Percentiles rank a stretch among this genome's conserved stretches.
Evolutionary conservation across 768 basidiomycete genomes (phyloP).

Genomic region (Boletus huronensis): DNA sequence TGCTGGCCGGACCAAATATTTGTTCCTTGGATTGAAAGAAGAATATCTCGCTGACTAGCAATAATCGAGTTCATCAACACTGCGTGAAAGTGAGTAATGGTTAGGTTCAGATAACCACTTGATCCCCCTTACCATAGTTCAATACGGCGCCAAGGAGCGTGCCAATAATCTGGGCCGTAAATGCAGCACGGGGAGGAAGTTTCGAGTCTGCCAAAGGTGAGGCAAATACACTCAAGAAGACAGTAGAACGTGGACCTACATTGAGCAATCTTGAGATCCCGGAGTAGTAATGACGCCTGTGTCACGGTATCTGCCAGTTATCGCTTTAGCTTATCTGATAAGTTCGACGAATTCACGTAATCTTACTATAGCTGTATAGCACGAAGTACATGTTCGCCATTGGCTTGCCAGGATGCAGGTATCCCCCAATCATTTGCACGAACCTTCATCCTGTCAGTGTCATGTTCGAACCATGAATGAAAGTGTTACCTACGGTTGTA

Average conservation of each 20-base stretch:
- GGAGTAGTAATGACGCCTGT: slow-evolving; percentile 50
- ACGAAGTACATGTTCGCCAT: slow-evolving; percentile 44
- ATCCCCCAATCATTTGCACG: slow-evolving; percentile 38
- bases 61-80: slow-evolving; percentile 57
- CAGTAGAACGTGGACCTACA: slow-evolving; percentile 7
- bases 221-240: slow-evolving; percentile 37
- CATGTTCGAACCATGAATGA: background rate
- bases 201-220: slow-evolving; percentile 41
- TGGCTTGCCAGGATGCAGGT: slow-evolving; percentile 36
- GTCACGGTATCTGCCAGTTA: slow-evolving; percentile 44
- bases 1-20: slow-evolving; percentile 33
- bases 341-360: slow-evolving; percentile 16
- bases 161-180: slow-evolving; percentile 52
- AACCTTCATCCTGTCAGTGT: slow-evolving; percentile 18
- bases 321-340: slow-evolving; percentile 36
- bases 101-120: slow-evolving; percentile 36
- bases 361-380: slow-evolving; percentile 47
- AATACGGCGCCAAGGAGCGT: slow-evolving; percentile 29
- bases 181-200: slow-evolving; percentile 64
- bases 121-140: slow-evolving; percentile 53
- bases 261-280: slow-evolving; percentile 50
- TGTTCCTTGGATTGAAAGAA: slow-evolving; percentile 56
- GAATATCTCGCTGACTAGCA: slow-evolving; percentile 45
- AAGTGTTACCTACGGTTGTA: slow-evolving; percentile 23
- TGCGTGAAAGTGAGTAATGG: slow-evolving; percentile 34